Percentiles rank a stretch among this genome's conserved stretches.
Evolutionary conservation across 129 eudicot genomes (phyloP).

Genomic region (Dittrichia graveolens): DNA sequence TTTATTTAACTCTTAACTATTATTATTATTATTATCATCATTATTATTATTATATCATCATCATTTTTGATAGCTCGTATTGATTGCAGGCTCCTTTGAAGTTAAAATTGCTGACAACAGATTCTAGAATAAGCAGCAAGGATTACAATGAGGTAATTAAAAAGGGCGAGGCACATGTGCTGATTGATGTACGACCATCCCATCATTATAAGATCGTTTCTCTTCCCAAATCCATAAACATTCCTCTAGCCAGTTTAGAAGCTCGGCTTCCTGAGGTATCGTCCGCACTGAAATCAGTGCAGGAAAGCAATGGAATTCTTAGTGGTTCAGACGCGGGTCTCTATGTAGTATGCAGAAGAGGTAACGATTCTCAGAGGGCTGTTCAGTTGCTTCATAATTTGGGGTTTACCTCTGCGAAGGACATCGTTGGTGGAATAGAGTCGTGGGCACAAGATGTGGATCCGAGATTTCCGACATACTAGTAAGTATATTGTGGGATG

Average conservation of each 20-base stretch:
- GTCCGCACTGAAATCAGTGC: conserved; percentile 44
- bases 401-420: conserved; percentile 82
- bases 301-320: conserved; percentile 28
- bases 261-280: conserved; percentile 60
- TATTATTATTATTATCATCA: not conserved
- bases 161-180: conserved; percentile 63
- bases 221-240: conserved; percentile 78
- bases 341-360: conserved; percentile 90
- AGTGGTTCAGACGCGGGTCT: conserved; percentile 41
- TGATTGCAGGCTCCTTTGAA: conserved; percentile 72
- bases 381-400: conserved; percentile 63
- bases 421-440: conserved; percentile 87
- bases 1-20: not conserved
- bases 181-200: conserved; percentile 86
- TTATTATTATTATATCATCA: too few species aligned
- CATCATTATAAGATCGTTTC: conserved; percentile 86
- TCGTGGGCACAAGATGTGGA: conserved; percentile 91
- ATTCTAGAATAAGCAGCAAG: conserved; percentile 83
- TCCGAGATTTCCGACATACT: conserved; percentile 80
- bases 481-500: conserved; percentile 21
- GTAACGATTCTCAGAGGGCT: conserved; percentile 96
- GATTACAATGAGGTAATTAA: conserved; percentile 53
- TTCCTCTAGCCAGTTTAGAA: conserved; percentile 74
- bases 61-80: too few species aligned
- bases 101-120: conserved; percentile 54